Evolutionary conservation across 495 filamentous ascomycete genomes (phyloP).

Genomic region (Xylaria telfairii): DNA sequence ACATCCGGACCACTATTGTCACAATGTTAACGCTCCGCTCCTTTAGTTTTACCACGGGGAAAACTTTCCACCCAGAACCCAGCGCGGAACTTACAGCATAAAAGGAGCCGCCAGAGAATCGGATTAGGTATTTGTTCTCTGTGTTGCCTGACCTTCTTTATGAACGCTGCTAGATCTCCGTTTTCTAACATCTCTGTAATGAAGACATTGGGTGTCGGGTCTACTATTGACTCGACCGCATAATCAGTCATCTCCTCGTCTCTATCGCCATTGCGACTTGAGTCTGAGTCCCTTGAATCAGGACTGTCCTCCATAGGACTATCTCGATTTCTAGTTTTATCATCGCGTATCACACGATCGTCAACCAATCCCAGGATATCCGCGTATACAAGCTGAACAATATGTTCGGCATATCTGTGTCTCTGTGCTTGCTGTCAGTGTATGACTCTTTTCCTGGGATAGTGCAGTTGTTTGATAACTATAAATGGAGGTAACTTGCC

Average conservation of each 20-base stretch:
- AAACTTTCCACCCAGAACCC: no score
- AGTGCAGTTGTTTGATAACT: not conserved
- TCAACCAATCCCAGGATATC: not conserved
- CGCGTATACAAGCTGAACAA: conserved; percentile 5
- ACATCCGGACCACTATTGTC: conserved; percentile 14
- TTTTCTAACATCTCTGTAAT: conserved; percentile 19
- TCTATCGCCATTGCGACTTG: not conserved
- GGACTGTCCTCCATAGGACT: not conserved
- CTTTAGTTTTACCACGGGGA: not conserved
- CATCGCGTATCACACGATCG: not conserved
- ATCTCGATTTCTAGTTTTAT: not conserved
- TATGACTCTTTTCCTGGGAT: not conserved
- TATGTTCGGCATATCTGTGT: conserved; percentile 8
- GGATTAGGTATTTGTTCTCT: not conserved
- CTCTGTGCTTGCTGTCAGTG: not conserved
- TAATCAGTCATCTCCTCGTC: not conserved
- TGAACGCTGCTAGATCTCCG: not conserved
- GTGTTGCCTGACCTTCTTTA: not conserved
- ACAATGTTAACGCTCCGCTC: not conserved
- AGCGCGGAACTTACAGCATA: conserved; percentile 12
- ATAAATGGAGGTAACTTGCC: conserved; percentile 5
- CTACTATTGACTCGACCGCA: not conserved
- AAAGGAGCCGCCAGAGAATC: conserved; percentile 15
- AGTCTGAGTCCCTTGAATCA: not conserved
- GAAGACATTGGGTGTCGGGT: not conserved